Conservation (phyloP, 2,329 filamentous ascomycete species). For the Cladosporium oxysporum region DNA sequence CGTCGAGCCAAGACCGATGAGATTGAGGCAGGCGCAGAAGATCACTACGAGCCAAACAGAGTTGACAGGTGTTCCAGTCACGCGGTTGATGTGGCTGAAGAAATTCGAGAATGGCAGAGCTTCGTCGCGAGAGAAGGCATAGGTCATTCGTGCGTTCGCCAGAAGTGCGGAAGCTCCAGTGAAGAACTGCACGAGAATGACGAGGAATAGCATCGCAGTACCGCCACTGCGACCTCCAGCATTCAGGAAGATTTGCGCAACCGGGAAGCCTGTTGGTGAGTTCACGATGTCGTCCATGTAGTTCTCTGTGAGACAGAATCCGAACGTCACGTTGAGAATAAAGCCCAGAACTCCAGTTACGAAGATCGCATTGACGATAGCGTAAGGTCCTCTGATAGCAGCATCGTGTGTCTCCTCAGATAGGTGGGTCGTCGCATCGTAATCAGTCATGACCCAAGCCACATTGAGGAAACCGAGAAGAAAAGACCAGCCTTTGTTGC, state of each 20-base stretch:
- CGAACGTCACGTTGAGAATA: constrained; percentile 60
- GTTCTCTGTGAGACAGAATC: constrained; percentile 57
- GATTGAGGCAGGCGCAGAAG: constrained; percentile 59
- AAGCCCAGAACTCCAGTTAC: constrained; percentile 59
- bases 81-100: constrained; percentile 53
- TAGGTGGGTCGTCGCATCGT: constrained; percentile 50
- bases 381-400: constrained; percentile 56
- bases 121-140: constrained; percentile 57
- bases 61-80: constrained; percentile 54
- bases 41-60: constrained; percentile 59
- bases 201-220: constrained; percentile 57
- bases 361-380: constrained; percentile 57
- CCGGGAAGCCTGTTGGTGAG: constrained; percentile 60
- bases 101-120: constrained; percentile 50
- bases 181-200: constrained; percentile 62
- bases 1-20: constrained; percentile 60
- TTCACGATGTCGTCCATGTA: constrained; percentile 54
- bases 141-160: constrained; percentile 55
- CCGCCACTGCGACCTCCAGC: constrained; percentile 55
- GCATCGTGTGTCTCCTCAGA: constrained; percentile 57
- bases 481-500: constrained; percentile 56
- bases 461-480: constrained; percentile 63
- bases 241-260: constrained; percentile 61
- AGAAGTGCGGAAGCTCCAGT: constrained; percentile 51
- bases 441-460: constrained; percentile 63